Evolutionary conservation across 805 yeast genomes (phyloP), one percentile per base, ranked within the genome.

Genomic region (Tetrapisispora pingtungensis): DNA sequence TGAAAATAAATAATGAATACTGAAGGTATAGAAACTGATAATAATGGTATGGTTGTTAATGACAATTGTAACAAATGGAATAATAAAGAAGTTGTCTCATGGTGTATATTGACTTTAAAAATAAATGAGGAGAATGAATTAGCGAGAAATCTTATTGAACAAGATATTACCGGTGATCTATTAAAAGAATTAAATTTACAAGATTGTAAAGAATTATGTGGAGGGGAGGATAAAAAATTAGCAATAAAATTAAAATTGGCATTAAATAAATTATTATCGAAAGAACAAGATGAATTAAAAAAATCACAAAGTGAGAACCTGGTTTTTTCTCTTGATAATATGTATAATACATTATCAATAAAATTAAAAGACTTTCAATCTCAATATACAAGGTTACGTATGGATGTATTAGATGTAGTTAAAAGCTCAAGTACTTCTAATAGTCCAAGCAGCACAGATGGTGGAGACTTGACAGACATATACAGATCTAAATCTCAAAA

Each of bases 201-300:
- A 8, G 93, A 87, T 57, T 73, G 89, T 36, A 68, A 71, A 48
- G 96, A 88, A 43, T 65, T 90, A 56, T 94, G 89, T 2, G 71
- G 84, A 1, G 44, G 48, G 6, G 45, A 48, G 6, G 66, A 69
- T 30, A 58, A 83, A 28, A 72, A 73, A 27, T 72, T 74, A 17
- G 70, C 96, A 24, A 67, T 89, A 3, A 59, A 62, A 33, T 65
- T 88, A 35, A 78, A 85, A 58, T 69, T 73, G 41, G 73, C 77
- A 26, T 73, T 87, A 33, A 73, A 77, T 52, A 75, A 71, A 33
- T 64, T 86, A 35, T 61, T 75, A 14, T 52, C 65, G 12, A 45
- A 41, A 35, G 53, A 38, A 35, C 43, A 32, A 39, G 46, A 40
- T 36, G 46, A 31, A 37, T 43, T 41, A 47, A 8, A 17, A 38